Evolutionary conservation across 2,329 filamentous ascomycete genomes (phyloP).

Genomic region (Trichoderma polysporum): DNA sequence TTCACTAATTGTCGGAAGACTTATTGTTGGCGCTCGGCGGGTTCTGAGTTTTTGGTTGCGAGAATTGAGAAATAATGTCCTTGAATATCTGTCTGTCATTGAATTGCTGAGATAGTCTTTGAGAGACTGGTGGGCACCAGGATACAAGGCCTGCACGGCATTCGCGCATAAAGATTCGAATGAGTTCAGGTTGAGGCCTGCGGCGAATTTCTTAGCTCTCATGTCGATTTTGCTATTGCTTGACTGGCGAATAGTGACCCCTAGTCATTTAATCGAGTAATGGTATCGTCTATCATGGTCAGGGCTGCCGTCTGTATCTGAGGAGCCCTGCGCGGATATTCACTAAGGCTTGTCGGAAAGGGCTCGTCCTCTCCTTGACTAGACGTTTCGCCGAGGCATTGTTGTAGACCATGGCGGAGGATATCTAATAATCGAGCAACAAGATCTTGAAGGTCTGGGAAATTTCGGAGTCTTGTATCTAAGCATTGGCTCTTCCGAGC

Average conservation of each 20-base stretch:
- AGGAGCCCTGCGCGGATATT: too few relatives aligned
- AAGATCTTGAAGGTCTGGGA: slow-evolving; percentile 18
- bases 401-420: background rate
- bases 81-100: background rate
- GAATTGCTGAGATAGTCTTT: background rate
- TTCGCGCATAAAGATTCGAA: background rate
- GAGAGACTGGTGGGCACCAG: background rate
- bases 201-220: background rate
- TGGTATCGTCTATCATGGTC: slow-evolving; percentile 1
- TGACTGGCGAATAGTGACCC: slow-evolving; percentile 17
- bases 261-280: slow-evolving; percentile 15
- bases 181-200: background rate
- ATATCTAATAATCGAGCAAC: slow-evolving; percentile 12
- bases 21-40: background rate
- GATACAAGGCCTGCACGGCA: background rate
- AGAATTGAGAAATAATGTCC: background rate
- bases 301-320: background rate
- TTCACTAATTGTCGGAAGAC: background rate
- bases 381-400: background rate
- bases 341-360: too few relatives aligned
- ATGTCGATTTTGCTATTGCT: background rate
- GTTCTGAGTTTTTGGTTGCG: background rate
- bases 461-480: slow-evolving; percentile 17
- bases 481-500: slow-evolving; percentile 21
- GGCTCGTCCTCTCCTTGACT: background rate